Evolutionary conservation across 2,329 filamentous ascomycete genomes (phyloP).

Genomic region (Reticulascus tulasneorum): DNA sequence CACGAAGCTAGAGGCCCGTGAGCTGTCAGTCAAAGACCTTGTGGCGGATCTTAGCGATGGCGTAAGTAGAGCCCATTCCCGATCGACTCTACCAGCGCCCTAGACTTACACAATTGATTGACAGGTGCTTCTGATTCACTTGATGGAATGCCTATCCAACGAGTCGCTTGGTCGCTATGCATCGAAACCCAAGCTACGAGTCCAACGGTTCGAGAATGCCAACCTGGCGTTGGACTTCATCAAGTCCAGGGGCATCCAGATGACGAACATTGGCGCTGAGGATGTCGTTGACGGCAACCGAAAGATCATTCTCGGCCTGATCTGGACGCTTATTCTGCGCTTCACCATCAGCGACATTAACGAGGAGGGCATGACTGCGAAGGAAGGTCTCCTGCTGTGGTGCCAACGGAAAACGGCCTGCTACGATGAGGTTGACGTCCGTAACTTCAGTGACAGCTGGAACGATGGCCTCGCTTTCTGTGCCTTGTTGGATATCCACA

Average conservation of each 20-base stretch:
- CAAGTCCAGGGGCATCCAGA: constrained; percentile 83
- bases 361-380: constrained; percentile 94
- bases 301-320: constrained; percentile 94
- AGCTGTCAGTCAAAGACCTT: constrained; percentile 79
- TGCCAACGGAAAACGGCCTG: constrained; percentile 98
- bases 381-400: constrained; percentile 92
- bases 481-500: constrained; percentile 91
- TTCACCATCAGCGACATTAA: constrained; percentile 99
- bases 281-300: constrained; percentile 97
- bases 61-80: constrained; percentile 50
- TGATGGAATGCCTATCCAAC: constrained; percentile 91
- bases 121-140: constrained; percentile 89
- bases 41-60: constrained; percentile 90
- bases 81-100: constrained; percentile 2
- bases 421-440: constrained; percentile 93
- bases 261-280: constrained; percentile 98
- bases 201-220: constrained; percentile 97
- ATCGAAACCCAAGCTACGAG: constrained; percentile 89
- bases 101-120: constrained; percentile 15
- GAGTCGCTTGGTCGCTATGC: constrained; percentile 97
- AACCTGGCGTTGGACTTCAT: constrained; percentile 94
- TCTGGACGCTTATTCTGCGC: constrained; percentile 96
- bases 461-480: constrained; percentile 97
- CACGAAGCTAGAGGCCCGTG: constrained; percentile 79
- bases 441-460: constrained; percentile 94